Evolutionary conservation across 371 early-diverging fungal species (phyloP), one percentile per base, ranked within the genome.

Genomic region (Apophysomyces sp.): DNA sequence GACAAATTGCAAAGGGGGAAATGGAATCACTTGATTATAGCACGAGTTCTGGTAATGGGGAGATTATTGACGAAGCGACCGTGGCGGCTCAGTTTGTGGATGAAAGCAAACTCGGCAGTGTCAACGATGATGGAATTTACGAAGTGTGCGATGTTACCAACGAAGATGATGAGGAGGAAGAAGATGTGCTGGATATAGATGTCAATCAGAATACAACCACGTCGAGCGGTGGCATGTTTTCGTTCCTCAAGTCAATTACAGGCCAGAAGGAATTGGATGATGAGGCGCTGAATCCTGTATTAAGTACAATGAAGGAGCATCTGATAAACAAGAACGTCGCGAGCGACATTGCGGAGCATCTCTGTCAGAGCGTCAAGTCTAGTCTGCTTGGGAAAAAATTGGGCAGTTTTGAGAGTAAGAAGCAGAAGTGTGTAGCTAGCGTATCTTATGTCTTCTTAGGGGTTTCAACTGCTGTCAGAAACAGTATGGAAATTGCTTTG

Each of bases 261-360:
- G 84, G 86, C 12, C 82, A 81, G 60, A 76, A 83, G 61, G 84
- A 84, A 52, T 68, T 95, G 60, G 86, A 83, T 4, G 77, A 74
- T 12, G 85, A 85, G n/a, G 84, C 80, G 36, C 68, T 95, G 57
- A 86, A 83, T 21, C 91, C 92, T 3, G 82, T 88, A 5, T 69
- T 93, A 74, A 75, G 78, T 18, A 88, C 87, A 59, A 94, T 97
- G 91, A 89, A 90, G 67, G 94, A 95, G 63, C 97, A 96, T 67
- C 70, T 98, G 63, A 85, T 96, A 44, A 81, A 86, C 65, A 96
- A 97, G 78, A 98, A 98, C 67, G 97, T 98, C 0, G 98, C 98
- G 2, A 86, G 91, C 0, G 90, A 95, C 56, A 93, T 96, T 61
- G 92, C 97, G 1, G 85, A 87, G 13, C 90, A 93, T 63, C 76